phyloP scores from a whole-genome alignment of 1,284 basidiomycete genomes.

The Tetrapyrgos nigripes region DNA sequence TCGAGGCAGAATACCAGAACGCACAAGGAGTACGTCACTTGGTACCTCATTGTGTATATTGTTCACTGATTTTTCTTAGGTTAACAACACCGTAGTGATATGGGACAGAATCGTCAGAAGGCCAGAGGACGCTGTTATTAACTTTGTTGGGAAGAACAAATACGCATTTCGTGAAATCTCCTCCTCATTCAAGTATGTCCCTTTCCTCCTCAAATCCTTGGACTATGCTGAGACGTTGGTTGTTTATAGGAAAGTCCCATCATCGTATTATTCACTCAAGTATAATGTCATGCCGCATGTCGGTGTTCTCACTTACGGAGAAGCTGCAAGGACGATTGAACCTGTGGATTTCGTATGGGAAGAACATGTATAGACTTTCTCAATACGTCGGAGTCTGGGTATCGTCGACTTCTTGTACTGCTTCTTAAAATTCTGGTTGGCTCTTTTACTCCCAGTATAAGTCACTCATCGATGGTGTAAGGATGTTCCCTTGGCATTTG shows the following conservation, averaged over 20 bases:
- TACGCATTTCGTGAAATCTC: conserved; percentile 80
- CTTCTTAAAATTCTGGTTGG: no score
- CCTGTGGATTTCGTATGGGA: conserved; percentile 48
- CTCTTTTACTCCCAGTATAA: no score
- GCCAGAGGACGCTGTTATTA: conserved; percentile 77
- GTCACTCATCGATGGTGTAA: no score
- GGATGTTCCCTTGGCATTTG: no score
- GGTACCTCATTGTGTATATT: conserved; percentile 7
- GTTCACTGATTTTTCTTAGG: conserved; percentile 45
- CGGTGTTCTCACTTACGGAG: conserved; percentile 79
- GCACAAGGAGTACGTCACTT: conserved; percentile 64
- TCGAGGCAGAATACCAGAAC: conserved; percentile 82
- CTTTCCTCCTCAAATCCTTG: background rate
- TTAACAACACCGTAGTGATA: conserved; percentile 83
- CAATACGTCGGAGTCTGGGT: background rate
- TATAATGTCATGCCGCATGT: conserved; percentile 94
- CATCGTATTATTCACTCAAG: conserved; percentile 78
- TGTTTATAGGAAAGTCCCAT: conserved; percentile 59
- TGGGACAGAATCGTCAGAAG: conserved; percentile 94
- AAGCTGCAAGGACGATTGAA: conserved; percentile 66
- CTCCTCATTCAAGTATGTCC: conserved; percentile 77
- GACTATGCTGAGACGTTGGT: conserved; percentile 11
- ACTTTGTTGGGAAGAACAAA: conserved; percentile 72
- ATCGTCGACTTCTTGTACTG: background rate
- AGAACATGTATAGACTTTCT: background rate